phyloP scores from a whole-genome alignment of 257 asterid genomes.

The Solanum sejunctum region DNA sequence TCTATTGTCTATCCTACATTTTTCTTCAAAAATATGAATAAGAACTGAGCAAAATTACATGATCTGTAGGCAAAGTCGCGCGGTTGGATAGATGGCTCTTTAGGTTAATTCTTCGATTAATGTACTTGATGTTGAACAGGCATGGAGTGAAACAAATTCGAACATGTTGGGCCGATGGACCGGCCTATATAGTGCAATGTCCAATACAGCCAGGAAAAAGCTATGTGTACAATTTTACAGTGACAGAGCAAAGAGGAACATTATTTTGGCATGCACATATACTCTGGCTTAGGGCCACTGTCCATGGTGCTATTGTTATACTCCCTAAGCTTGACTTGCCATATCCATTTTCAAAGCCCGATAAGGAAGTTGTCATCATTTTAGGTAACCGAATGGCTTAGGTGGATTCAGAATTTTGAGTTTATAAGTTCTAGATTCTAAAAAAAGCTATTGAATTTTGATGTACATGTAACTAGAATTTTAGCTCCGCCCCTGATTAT shows the following conservation, averaged over 20 bases:
- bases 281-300: constrained; percentile 34
- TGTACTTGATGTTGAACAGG: constrained; percentile 1
- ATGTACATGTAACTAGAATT: not conserved
- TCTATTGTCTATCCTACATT: not conserved
- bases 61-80: no score
- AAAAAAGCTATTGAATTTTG: not conserved
- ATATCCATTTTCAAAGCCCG: constrained; percentile 23
- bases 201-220: constrained; percentile 25
- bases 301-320: constrained; percentile 25
- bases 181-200: constrained; percentile 28
- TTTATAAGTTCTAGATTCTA: not conserved
- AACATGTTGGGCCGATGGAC: constrained; percentile 35
- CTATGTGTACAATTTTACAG: constrained; percentile 22
- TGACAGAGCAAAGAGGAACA: constrained; percentile 27
- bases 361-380: constrained; percentile 13
- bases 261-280: constrained; percentile 34
- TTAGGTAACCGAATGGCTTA: constrained; percentile 6
- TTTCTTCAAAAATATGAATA: not conserved
- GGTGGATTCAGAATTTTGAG: not conserved
- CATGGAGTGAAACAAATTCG: constrained; percentile 25
- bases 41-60: not conserved
- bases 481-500: not conserved
- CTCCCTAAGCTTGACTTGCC: constrained; percentile 17
- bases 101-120: no score
- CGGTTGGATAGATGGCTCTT: not conserved